Evolutionary conservation across 495 filamentous ascomycete genomes (phyloP).

Genomic region (Penicillium dipodomyicola): DNA sequence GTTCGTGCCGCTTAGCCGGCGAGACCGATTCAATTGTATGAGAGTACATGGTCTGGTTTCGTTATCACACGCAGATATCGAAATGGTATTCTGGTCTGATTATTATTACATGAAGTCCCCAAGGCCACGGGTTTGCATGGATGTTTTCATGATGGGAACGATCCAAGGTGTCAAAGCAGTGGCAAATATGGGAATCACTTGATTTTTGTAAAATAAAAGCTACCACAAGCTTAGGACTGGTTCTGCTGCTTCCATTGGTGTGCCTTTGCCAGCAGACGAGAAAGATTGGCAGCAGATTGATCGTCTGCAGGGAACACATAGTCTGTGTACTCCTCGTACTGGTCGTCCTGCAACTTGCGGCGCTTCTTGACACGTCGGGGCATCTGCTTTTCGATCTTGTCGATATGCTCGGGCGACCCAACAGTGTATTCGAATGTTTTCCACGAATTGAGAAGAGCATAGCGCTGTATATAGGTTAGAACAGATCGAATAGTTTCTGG

Average conservation of each 20-base stretch:
- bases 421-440: conserved; percentile 83
- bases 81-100: not conserved
- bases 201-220: not conserved
- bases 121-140: not conserved
- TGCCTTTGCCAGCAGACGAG: conserved; percentile 78
- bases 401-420: conserved; percentile 72
- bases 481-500: conserved; percentile 2
- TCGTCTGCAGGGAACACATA: conserved; percentile 98
- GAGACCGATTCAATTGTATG: not conserved
- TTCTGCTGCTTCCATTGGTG: conserved; percentile 85
- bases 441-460: conserved; percentile 89
- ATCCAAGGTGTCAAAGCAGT: not conserved
- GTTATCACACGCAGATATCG: not conserved
- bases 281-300: conserved; percentile 77
- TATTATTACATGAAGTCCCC: not conserved
- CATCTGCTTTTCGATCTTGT: conserved; percentile 89
- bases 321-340: conserved; percentile 96
- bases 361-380: conserved; percentile 91
- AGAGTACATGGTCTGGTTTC: not conserved
- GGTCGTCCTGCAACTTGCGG: conserved; percentile 89
- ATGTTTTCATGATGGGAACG: not conserved
- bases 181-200: not conserved
- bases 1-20: not conserved
- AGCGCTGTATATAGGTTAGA: conserved; percentile 50
- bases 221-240: conserved; percentile 15